phyloP scores from a whole-genome alignment of 1,139 yeast species.

The Meyerozyma sp. region DNA sequence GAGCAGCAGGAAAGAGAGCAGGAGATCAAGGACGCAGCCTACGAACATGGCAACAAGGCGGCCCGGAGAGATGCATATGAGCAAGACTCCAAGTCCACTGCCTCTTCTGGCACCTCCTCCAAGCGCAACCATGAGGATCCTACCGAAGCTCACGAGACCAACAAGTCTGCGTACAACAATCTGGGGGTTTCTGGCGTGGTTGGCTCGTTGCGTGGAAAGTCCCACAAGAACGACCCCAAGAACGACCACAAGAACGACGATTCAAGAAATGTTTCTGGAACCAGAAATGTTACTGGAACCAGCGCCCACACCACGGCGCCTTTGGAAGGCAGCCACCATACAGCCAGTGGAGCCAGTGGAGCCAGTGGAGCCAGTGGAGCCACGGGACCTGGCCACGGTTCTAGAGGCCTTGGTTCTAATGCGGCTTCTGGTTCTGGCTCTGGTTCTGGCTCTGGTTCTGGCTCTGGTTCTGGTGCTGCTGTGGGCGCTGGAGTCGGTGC shows the following conservation, averaged over 20 bases:
- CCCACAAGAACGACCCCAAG: neutral
- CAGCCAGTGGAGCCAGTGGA: neutral
- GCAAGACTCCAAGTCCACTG: constrained; percentile 2
- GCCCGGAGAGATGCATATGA: constrained; percentile 13
- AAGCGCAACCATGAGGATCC: constrained; percentile 14
- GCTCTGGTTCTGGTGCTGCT: constrained; percentile 4
- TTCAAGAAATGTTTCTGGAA: too few relatives aligned
- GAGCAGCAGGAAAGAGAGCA: constrained; percentile 10
- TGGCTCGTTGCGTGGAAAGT: constrained; percentile 1
- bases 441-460: constrained; percentile 1
- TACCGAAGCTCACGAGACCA: constrained; percentile 19
- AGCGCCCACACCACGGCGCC: constrained; percentile 1
- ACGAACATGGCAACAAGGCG: constrained; percentile 11
- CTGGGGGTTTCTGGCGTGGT: constrained; percentile 14
- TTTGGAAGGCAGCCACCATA: neutral
- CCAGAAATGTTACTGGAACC: neutral
- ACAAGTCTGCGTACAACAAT: constrained; percentile 27
- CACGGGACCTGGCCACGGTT: neutral
- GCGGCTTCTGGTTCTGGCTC: constrained; percentile 8
- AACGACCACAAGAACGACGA: neutral
- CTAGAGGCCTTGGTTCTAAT: neutral
- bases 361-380: neutral
- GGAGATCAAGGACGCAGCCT: constrained; percentile 9
- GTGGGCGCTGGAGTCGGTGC: constrained; percentile 4
- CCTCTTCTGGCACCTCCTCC: neutral